Percentiles rank a stretch among this genome's conserved stretches.
These are phyloP conservation scores for Nectriaceae sp. DNA, from an alignment of 2,329 filamentous ascomycete species.

Conservation along the genomic window DNA sequence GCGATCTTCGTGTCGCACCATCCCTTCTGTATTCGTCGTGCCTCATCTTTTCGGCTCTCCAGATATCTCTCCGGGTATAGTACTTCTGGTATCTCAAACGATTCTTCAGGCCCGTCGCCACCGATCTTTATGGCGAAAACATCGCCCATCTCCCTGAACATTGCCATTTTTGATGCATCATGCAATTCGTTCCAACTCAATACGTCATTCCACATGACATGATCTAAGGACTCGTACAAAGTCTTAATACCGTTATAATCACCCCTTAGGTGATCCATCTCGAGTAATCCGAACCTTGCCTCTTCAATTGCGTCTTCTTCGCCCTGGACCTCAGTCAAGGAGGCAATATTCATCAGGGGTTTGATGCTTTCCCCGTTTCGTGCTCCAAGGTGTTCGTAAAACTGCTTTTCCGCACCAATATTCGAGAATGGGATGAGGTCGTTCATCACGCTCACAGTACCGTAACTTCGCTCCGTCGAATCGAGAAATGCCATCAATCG, in stretches of 20 bases:
- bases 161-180: slow-evolving; percentile 42
- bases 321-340: slow-evolving; percentile 31
- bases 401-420: slow-evolving; percentile 41
- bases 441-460: slow-evolving; percentile 51
- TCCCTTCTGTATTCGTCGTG: slow-evolving; percentile 45
- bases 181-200: slow-evolving; percentile 38
- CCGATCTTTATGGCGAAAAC: slow-evolving; percentile 50
- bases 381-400: slow-evolving; percentile 46
- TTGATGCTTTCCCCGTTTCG: slow-evolving; percentile 25
- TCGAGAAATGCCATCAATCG: slow-evolving; percentile 66
- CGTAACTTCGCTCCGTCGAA: slow-evolving; percentile 60
- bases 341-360: slow-evolving; percentile 37
- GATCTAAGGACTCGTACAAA: slow-evolving; percentile 50
- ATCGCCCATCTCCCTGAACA: slow-evolving; percentile 50
- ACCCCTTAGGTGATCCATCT: slow-evolving; percentile 38
- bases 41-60: slow-evolving; percentile 45
- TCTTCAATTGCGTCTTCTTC: slow-evolving; percentile 35
- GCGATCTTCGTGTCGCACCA: slow-evolving; percentile 36
- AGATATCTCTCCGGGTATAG: slow-evolving; percentile 59
- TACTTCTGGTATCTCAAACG: slow-evolving; percentile 51
- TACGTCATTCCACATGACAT: slow-evolving; percentile 49
- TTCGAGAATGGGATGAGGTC: slow-evolving; percentile 37
- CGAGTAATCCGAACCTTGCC: slow-evolving; percentile 44
- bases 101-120: slow-evolving; percentile 42
- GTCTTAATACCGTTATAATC: slow-evolving; percentile 43